phyloP scores from a whole-genome alignment of 1,284 basidiomycete species.

The Amylostereum chailletii region DNA sequence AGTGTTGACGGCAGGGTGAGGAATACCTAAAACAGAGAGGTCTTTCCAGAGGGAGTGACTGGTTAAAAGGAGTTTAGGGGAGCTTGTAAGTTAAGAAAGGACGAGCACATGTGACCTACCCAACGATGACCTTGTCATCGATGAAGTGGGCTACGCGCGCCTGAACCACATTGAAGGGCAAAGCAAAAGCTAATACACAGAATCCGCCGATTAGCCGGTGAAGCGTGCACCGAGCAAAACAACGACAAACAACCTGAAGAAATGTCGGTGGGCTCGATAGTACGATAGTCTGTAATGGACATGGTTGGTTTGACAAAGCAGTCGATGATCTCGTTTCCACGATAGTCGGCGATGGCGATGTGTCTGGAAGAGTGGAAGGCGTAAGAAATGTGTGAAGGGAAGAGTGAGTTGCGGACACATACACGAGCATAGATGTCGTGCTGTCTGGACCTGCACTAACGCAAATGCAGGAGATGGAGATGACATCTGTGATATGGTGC shows the following conservation, averaged over 20 bases:
- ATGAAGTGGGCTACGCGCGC: too few species aligned
- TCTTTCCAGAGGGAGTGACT: slow-evolving; percentile 75
- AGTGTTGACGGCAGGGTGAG: slow-evolving; percentile 71
- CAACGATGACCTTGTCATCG: too few species aligned
- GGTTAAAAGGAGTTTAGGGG: too few species aligned
- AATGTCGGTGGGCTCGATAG: slow-evolving; percentile 19
- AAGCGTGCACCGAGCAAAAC: too few species aligned
- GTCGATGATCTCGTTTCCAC: slow-evolving; percentile 48
- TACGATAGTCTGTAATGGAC: slow-evolving; percentile 67
- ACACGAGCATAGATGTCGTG: slow-evolving; percentile 73
- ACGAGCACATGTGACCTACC: too few species aligned
- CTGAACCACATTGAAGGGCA: too few species aligned
- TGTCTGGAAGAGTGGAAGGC: slow-evolving; percentile 29
- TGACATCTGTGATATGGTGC: slow-evolving; percentile 21
- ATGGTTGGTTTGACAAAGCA: slow-evolving; percentile 60
- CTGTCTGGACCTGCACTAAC: slow-evolving; percentile 70
- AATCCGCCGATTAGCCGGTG: too few species aligned
- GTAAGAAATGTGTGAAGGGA: too few species aligned
- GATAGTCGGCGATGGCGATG: slow-evolving; percentile 56
- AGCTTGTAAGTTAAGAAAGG: too few species aligned
- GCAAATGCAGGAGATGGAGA: slow-evolving; percentile 49
- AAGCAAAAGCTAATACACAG: too few species aligned
- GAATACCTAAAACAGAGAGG: slow-evolving; percentile 70
- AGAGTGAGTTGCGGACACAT: slow-evolving; percentile 19
- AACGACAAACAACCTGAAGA: too few species aligned